Evolutionary conservation across 1,284 basidiomycete genomes (phyloP).

Genomic region (Melampsora abietis-canadensis): DNA sequence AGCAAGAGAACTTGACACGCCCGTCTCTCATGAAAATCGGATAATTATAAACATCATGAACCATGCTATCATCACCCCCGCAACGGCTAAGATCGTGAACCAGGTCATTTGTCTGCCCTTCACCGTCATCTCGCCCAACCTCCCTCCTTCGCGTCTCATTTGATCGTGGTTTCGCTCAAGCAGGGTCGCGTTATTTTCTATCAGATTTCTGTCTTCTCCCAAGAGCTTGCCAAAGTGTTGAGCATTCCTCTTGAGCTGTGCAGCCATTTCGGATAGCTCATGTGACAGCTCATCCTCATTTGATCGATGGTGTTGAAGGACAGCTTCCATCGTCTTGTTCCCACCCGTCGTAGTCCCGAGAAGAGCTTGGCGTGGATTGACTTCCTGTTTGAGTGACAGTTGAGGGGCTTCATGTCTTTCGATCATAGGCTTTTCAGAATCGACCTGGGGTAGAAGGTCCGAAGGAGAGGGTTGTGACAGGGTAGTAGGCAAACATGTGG

Average conservation of each 20-base stretch:
- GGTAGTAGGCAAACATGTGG: constrained; percentile 47
- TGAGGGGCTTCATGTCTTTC: constrained; percentile 46
- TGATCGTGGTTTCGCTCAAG: constrained; percentile 67
- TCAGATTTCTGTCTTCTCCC: constrained; percentile 63
- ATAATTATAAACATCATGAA: constrained; percentile 70
- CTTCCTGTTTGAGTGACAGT: constrained; percentile 45
- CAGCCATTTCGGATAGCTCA: constrained; percentile 72
- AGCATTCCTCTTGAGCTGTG: constrained; percentile 70
- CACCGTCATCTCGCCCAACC: constrained; percentile 64
- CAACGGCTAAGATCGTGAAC: constrained; percentile 62
- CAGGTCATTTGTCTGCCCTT: constrained; percentile 71
- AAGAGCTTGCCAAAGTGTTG: constrained; percentile 66
- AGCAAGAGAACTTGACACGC: background rate
- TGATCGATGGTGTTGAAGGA: constrained; percentile 46
- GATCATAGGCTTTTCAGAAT: constrained; percentile 40
- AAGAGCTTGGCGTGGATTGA: constrained; percentile 47
- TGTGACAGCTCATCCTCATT: constrained; percentile 66
- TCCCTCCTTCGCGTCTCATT: constrained; percentile 65
- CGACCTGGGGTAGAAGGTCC: constrained; percentile 12
- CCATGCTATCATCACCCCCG: constrained; percentile 64
- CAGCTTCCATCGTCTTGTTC: constrained; percentile 43
- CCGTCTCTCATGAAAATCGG: constrained; percentile 59
- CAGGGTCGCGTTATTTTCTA: constrained; percentile 64
- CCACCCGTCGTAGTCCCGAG: background rate
- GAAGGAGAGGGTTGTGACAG: no score